Evolutionary conservation across 2,329 filamentous ascomycete species (phyloP).

Genomic region (Penicillium sp.): DNA sequence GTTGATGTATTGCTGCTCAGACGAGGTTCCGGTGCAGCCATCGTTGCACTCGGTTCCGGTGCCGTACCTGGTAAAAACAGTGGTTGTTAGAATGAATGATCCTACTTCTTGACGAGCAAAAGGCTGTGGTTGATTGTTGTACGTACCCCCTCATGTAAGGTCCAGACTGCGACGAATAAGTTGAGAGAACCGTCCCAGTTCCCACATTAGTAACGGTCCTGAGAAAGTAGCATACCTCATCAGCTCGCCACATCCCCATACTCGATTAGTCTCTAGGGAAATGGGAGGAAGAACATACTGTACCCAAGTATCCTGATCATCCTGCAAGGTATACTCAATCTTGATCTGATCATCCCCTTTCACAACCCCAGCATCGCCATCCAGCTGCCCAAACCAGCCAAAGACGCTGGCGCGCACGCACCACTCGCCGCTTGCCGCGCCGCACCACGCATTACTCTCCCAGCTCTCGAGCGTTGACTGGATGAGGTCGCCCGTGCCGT

Average conservation of each 20-base stretch:
- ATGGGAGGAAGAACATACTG: constrained; percentile 26
- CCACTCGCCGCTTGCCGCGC: constrained; percentile 46
- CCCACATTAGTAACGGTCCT: constrained; percentile 41
- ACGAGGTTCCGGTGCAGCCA: constrained; percentile 45
- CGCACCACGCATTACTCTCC: constrained; percentile 49
- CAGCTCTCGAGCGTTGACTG: constrained; percentile 51
- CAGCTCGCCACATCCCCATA: not conserved
- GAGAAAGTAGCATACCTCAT: constrained; percentile 5
- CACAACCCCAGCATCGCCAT: constrained; percentile 27
- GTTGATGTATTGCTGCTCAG: constrained; percentile 45
- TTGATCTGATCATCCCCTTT: constrained; percentile 38
- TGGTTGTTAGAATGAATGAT: not conserved
- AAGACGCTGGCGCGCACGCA: constrained; percentile 50
- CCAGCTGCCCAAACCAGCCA: constrained; percentile 48
- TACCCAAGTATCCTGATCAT: constrained; percentile 35
- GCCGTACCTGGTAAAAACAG: constrained; percentile 30
- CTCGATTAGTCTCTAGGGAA: too few relatives aligned
- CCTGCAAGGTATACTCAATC: constrained; percentile 32
- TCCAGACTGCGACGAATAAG: constrained; percentile 41
- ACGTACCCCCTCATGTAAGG: constrained; percentile 43
- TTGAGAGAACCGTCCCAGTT: constrained; percentile 40
- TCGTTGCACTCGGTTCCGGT: constrained; percentile 50
- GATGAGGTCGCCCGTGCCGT: constrained; percentile 50
- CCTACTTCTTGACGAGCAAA: too few relatives aligned
- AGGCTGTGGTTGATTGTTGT: too few relatives aligned